These are phyloP conservation scores for Calonectria pseudoturangicola DNA, from an alignment of 2,329 filamentous ascomycete genomes.

Conservation along the genomic window DNA sequence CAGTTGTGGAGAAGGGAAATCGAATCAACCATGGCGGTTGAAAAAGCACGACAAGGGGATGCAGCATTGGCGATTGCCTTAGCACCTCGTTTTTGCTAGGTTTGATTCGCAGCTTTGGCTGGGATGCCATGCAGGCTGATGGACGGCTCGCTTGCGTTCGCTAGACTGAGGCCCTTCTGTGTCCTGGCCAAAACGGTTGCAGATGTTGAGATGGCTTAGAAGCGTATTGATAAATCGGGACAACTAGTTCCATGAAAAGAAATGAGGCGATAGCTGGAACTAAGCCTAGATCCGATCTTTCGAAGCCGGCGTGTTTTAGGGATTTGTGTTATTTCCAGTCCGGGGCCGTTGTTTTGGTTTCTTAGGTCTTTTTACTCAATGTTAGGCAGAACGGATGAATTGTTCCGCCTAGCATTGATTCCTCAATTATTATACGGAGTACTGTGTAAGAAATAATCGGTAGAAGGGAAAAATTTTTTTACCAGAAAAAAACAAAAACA, in stretches of 20 bases:
- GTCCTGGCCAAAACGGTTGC: background rate
- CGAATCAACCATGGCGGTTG: constrained; percentile 5
- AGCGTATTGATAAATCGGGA: background rate
- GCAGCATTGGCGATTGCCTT: background rate
- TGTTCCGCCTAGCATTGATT: background rate
- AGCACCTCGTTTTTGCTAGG: background rate
- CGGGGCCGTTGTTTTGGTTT: background rate
- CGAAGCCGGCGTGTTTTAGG: background rate
- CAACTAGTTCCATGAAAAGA: background rate
- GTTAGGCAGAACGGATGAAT: background rate
- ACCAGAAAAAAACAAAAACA: background rate
- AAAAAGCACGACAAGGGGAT: background rate
- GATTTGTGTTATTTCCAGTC: background rate
- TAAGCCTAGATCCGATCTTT: constrained; percentile 8
- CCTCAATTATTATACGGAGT: background rate
- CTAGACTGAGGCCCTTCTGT: background rate
- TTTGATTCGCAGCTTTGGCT: background rate
- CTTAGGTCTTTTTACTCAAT: too few species aligned
- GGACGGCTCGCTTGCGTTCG: background rate
- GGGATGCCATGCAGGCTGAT: background rate
- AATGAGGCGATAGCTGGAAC: background rate
- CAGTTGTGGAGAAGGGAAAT: constrained; percentile 11
- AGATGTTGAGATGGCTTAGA: background rate
- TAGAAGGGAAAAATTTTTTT: background rate
- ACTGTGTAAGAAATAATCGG: background rate